These are phyloP conservation scores for Galium porrigens DNA, from an alignment of 305 asterid genomes.

Conservation along the genomic window DNA sequence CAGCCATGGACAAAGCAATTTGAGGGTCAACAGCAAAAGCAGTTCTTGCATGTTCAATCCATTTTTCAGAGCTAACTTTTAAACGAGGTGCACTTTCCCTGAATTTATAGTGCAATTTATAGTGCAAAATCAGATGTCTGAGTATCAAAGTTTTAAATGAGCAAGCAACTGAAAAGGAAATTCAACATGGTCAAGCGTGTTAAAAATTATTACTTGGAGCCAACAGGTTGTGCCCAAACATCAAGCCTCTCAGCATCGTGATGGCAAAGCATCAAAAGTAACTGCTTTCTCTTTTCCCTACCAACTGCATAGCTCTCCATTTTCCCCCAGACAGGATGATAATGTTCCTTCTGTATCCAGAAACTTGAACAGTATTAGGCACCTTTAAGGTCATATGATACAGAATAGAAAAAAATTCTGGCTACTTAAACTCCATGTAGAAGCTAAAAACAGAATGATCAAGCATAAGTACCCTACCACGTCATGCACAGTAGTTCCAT, in stretches of 20 bases:
- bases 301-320: conserved; percentile 76
- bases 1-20: conserved; percentile 70
- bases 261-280: conserved; percentile 89
- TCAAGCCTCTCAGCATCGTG: conserved; percentile 96
- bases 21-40: conserved; percentile 90
- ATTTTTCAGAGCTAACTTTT: conserved; percentile 78
- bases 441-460: conserved; percentile 6
- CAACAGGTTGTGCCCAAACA: conserved; percentile 97
- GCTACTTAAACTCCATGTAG: conserved; percentile 12
- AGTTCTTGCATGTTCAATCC: conserved; percentile 74
- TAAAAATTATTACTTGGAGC: conserved; percentile 47
- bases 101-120: conserved; percentile 9
- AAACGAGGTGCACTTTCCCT: conserved; percentile 65
- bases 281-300: conserved; percentile 78
- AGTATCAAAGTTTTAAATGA: conserved; percentile 13
- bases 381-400: conserved; percentile 8
- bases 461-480: conserved; percentile 39
- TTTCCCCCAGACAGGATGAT: conserved; percentile 97
- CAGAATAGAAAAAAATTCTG: conserved; percentile 5
- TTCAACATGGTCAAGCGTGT: conserved; percentile 10
- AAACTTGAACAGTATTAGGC: conserved; percentile 17
- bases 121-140: conserved; percentile 6
- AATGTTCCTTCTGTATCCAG: conserved; percentile 49
- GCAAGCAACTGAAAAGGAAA: conserved; percentile 13
- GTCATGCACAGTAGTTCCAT: conserved; percentile 38